Evolutionary conservation across 2,329 filamentous ascomycete genomes (phyloP).

Genomic region (Talaromyces amestolkiae): DNA sequence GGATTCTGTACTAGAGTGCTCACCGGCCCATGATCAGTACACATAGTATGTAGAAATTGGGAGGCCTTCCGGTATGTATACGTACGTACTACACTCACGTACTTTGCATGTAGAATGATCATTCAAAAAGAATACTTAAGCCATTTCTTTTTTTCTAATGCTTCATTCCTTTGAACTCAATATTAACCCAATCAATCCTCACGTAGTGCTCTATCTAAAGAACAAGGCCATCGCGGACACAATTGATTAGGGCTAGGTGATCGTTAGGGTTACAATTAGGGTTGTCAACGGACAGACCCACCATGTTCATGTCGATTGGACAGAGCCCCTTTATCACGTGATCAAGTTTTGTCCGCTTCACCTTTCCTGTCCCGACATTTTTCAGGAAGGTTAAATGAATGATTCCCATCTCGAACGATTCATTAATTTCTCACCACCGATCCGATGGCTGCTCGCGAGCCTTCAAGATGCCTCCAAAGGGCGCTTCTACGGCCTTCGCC

Average conservation of each 20-base stretch:
- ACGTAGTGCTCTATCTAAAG: not conserved
- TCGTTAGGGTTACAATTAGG: not conserved
- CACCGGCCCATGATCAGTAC: no score
- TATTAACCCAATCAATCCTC: not conserved
- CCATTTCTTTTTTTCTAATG: not conserved
- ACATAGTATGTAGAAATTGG: no score
- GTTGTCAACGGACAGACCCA: not conserved
- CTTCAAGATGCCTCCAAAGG: constrained; percentile 40
- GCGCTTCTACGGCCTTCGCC: constrained; percentile 36
- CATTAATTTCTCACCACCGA: not conserved
- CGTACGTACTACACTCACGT: not conserved
- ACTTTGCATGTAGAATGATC: not conserved
- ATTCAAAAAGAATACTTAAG: not conserved
- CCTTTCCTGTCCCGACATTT: constrained; percentile 9
- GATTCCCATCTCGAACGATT: not conserved
- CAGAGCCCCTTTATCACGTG: not conserved
- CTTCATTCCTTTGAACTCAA: no score
- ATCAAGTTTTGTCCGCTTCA: not conserved
- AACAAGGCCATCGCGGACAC: not conserved
- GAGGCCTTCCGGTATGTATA: no score
- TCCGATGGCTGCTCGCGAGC: constrained; percentile 40
- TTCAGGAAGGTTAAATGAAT: not conserved
- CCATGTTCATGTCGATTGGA: not conserved
- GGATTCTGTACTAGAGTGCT: no score
- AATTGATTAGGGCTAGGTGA: not conserved